Evolutionary conservation across 306 rosid species (phyloP).

Genomic region (Prinsepia uniflora): DNA sequence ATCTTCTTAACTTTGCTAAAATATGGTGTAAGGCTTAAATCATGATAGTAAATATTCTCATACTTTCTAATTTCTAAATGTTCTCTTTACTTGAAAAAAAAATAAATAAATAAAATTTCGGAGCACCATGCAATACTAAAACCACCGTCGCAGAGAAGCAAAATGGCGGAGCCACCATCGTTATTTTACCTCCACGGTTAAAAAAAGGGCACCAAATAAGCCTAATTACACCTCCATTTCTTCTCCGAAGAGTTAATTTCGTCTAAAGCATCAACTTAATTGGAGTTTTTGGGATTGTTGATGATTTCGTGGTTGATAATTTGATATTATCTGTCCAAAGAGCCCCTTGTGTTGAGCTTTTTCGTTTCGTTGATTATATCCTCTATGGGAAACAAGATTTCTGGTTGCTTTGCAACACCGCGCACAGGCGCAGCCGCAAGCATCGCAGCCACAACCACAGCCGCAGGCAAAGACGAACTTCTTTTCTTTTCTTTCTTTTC

Average conservation of each 20-base stretch:
- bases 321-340: background rate
- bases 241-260: background rate
- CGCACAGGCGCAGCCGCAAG: background rate
- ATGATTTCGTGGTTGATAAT: background rate
- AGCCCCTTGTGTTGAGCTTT: background rate
- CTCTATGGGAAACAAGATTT: background rate
- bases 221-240: background rate
- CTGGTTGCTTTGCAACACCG: background rate
- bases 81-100: too few relatives aligned
- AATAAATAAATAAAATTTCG: too few relatives aligned
- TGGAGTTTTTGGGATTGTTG: background rate
- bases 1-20: too few relatives aligned
- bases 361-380: background rate
- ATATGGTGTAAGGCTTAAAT: too few relatives aligned
- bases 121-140: conserved; percentile 3
- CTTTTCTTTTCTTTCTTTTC: background rate
- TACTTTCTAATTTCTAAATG: too few relatives aligned
- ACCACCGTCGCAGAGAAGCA: background rate
- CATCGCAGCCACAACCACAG: background rate
- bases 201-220: background rate
- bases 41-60: too few relatives aligned
- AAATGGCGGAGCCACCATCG: background rate
- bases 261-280: background rate
- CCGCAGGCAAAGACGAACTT: background rate
- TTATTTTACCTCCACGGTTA: background rate